Evolutionary conservation across 805 yeast species (phyloP).

Genomic region (Schwanniomyces occidentalis): DNA sequence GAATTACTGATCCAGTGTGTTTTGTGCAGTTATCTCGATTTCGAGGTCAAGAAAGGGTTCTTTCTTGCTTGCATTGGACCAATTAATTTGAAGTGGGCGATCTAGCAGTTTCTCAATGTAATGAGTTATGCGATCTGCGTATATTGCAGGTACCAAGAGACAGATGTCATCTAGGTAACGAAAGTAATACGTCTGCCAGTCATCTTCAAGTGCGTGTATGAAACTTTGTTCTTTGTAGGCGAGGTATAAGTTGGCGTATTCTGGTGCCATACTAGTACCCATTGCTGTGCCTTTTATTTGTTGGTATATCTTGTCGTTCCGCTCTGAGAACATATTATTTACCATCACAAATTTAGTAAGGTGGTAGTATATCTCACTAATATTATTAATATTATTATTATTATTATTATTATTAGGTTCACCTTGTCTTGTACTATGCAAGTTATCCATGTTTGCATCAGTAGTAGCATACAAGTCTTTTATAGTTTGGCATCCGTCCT

Average conservation of each 20-base stretch:
- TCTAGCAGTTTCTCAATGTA: conserved; percentile 1
- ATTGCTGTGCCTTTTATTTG: conserved; percentile 3
- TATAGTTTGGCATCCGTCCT: conserved; percentile 3
- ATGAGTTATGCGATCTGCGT: conserved; percentile 1
- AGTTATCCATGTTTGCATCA: neutral
- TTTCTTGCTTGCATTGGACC: neutral
- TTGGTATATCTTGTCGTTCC: conserved; percentile 1
- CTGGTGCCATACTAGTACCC: conserved; percentile 5
- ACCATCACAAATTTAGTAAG: conserved; percentile 3
- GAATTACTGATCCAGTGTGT: no score
- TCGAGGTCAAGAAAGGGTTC: conserved; percentile 2
- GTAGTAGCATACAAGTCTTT: neutral
- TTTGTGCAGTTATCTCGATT: conserved; percentile 3
- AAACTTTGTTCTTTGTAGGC: conserved; percentile 3
- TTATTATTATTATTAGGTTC: neutral
- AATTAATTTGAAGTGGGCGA: conserved; percentile 4
- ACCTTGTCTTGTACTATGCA: neutral
- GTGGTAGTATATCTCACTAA: conserved; percentile 1
- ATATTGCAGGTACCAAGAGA: conserved; percentile 2
- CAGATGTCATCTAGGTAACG: conserved; percentile 3
- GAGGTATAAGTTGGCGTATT: conserved; percentile 3
- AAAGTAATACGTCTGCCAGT: conserved; percentile 2
- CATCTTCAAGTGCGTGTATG: neutral
- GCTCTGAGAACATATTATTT: neutral
- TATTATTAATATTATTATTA: neutral